These are phyloP conservation scores for Straminergon stramineum DNA, from an alignment of 225 moss, liverwort and hornwort genomes.

Conservation along the genomic window DNA sequence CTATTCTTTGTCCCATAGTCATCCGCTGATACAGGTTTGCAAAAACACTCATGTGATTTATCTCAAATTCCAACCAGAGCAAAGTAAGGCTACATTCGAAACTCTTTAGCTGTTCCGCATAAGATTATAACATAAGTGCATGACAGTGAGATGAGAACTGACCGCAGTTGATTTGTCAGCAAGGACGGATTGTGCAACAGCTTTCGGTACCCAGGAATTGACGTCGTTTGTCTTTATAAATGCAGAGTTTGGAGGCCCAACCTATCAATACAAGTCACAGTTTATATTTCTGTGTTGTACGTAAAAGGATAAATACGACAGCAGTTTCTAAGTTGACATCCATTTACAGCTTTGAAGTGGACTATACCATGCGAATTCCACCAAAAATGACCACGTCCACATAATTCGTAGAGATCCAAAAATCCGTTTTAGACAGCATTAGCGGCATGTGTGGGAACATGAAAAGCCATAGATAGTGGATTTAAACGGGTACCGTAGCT, in stretches of 20 bases:
- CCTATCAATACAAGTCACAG: constrained; percentile 25
- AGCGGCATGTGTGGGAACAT: background rate
- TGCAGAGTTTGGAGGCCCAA: constrained; percentile 76
- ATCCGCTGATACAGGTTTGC: constrained; percentile 60
- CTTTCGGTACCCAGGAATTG: constrained; percentile 63
- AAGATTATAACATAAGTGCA: background rate
- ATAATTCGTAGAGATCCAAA: background rate
- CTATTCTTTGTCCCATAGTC: constrained; percentile 92
- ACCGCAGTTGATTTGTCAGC: constrained; percentile 99
- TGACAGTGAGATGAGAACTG: constrained; percentile 5
- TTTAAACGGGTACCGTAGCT: background rate
- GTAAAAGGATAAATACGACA: background rate
- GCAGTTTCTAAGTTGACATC: background rate
- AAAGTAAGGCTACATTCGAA: background rate
- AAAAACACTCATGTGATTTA: background rate
- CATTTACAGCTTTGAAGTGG: background rate
- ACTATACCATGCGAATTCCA: background rate
- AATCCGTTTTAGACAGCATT: background rate
- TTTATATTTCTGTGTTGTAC: background rate
- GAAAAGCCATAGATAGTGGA: background rate
- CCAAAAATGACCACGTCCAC: background rate
- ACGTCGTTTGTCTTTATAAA: constrained; percentile 61
- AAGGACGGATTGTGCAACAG: constrained; percentile 91
- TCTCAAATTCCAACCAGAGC: background rate
- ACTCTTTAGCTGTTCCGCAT: background rate